Evolutionary conservation across 805 yeast species (phyloP), one percentile per base, ranked within the genome.

Genomic region (Kluyveromyces wickerhamii): DNA sequence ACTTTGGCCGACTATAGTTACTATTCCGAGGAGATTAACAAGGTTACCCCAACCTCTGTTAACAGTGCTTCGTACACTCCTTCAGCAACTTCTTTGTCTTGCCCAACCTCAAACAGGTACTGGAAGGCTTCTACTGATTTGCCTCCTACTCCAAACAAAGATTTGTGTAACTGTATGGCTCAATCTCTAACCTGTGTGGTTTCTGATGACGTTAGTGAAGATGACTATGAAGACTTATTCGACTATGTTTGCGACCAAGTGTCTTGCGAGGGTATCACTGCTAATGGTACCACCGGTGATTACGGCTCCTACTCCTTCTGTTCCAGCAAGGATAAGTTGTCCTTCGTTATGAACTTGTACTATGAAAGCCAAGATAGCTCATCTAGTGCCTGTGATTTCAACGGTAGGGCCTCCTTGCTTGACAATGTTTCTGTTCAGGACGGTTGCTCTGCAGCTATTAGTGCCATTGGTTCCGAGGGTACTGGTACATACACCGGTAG

Each of bases 231-330:
- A 37, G 74, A 68, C 27, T 62, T 82, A 45, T 82, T 67, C 62
- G 57, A 69, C 23, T 60, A 59, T 38, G 68, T 81, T 27, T 82
- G 94, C 63, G 71, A 69, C 44, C 43, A 59, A 17, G 59, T 72
- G 41, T 65, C 64, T 42, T 82, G 94, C 63, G 58, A 60, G 26
- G 85, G 76, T 49, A 78, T 82, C 44, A 54, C 58, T 33, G 71
- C 68, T 27, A 69, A 80, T 56, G 88, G 85, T 63, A 59, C 71
- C 32, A 57, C 65, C 15, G 92, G 89, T 54, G 49, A 52, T 5
- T 82, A 82, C 56, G 92, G 92, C 59, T 68, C 78, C 19, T 74
- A 68, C 62, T 80, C 89, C 12, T 78, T 70, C 77, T 82, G 92
- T 59, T 64, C 74, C 14, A 58, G 72, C 36, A 72, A 77, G 59